Evolutionary conservation across 2,329 filamentous ascomycete species (phyloP).

Genomic region (Juglanconis oblonga): DNA sequence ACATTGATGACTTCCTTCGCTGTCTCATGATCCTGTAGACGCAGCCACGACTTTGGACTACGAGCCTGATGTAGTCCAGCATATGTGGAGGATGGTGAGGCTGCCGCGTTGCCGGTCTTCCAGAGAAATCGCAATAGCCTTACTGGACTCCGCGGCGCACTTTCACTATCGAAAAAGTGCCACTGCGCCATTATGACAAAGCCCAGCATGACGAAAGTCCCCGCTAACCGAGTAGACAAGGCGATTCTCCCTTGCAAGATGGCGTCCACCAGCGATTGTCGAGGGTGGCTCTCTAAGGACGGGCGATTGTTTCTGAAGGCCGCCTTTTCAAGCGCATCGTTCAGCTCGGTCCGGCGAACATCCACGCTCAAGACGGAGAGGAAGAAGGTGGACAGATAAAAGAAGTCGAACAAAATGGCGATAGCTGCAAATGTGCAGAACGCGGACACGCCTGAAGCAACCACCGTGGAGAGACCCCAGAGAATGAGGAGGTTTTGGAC

Average conservation of each 20-base stretch:
- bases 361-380: slow-evolving; percentile 76
- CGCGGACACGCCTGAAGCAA: slow-evolving; percentile 67
- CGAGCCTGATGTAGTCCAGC: slow-evolving; percentile 69
- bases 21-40: slow-evolving; percentile 75
- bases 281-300: slow-evolving; percentile 24
- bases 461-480: slow-evolving; percentile 61
- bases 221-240: slow-evolving; percentile 70
- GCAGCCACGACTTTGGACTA: slow-evolving; percentile 74
- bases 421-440: slow-evolving; percentile 76
- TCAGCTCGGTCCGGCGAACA: slow-evolving; percentile 71
- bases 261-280: slow-evolving; percentile 57
- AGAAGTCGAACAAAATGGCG: slow-evolving; percentile 72
- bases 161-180: slow-evolving; percentile 64
- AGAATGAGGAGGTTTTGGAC: slow-evolving; percentile 68
- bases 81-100: slow-evolving; percentile 39
- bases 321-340: slow-evolving; percentile 64
- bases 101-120: slow-evolving; percentile 24
- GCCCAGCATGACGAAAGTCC: slow-evolving; percentile 68
- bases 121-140: slow-evolving; percentile 28
- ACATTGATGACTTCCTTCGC: slow-evolving; percentile 74
- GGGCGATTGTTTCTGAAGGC: slow-evolving; percentile 39
- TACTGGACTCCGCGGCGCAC: not conserved
- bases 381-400: slow-evolving; percentile 78
- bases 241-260: slow-evolving; percentile 63
- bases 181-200: slow-evolving; percentile 73